phyloP scores from a whole-genome alignment of 2,329 filamentous ascomycete species.

The Lasiodiplodia gonubiensis region DNA sequence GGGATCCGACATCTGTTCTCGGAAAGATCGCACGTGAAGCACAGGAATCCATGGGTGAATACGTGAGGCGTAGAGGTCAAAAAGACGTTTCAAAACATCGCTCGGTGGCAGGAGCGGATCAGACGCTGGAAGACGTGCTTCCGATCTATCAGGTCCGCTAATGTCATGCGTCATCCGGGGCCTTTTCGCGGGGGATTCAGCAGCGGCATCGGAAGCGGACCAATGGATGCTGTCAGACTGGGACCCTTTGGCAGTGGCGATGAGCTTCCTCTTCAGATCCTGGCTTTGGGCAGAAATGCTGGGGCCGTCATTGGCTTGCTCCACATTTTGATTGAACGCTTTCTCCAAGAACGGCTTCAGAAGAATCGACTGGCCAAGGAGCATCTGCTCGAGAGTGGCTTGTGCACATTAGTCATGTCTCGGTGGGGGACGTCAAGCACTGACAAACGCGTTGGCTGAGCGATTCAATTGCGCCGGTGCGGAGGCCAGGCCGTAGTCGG shows the following conservation, averaged over 20 bases:
- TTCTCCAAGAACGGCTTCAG: conserved; percentile 34
- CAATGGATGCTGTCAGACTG: too few species aligned
- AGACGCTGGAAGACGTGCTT: conserved; percentile 8
- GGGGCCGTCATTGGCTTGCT: conserved; percentile 12
- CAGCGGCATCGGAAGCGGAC: background rate
- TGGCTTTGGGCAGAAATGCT: conserved; percentile 34
- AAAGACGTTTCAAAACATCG: conserved; percentile 37
- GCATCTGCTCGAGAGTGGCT: conserved; percentile 34
- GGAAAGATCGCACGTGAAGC: conserved; percentile 40
- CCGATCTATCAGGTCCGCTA: background rate
- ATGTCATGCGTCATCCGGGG: background rate
- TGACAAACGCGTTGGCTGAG: conserved; percentile 38
- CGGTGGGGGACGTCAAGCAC: background rate
- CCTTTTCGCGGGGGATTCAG: background rate
- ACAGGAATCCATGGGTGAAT: conserved; percentile 46
- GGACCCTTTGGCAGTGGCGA: background rate
- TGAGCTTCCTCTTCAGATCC: conserved; percentile 30
- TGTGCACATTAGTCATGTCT: background rate
- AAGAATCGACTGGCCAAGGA: conserved; percentile 32
- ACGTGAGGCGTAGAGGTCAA: conserved; percentile 41
- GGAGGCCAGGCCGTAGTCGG: conserved; percentile 40
- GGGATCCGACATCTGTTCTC: conserved; percentile 34
- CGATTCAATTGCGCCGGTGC: conserved; percentile 42
- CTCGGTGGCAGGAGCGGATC: conserved; percentile 30
- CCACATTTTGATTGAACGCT: conserved; percentile 19